phyloP scores from a whole-genome alignment of 2,329 filamentous ascomycete species.

The Penicillium rolfsii region DNA sequence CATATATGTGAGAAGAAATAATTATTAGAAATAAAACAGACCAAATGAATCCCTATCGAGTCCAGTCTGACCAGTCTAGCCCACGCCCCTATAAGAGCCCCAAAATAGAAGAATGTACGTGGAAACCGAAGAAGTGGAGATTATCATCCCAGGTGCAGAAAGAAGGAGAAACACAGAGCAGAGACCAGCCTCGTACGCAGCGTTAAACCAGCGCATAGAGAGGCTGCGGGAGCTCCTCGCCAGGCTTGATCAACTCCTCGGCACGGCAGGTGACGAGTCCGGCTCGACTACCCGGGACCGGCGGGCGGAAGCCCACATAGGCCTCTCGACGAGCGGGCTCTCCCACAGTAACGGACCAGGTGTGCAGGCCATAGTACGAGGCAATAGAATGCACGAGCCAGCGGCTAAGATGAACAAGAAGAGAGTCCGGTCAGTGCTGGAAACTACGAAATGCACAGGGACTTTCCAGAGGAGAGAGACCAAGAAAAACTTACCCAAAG shows the following conservation, averaged over 20 bases:
- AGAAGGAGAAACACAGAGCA: background rate
- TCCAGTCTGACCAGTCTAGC: background rate
- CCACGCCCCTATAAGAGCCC: background rate
- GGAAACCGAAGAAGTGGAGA: background rate
- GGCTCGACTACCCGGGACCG: constrained; percentile 32
- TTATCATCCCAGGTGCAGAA: background rate
- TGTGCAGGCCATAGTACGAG: constrained; percentile 85
- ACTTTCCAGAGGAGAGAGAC: background rate
- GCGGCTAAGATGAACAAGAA: constrained; percentile 57
- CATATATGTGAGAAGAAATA: background rate
- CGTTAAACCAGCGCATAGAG: constrained; percentile 43
- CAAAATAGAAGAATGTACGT: background rate
- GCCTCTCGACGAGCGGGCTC: constrained; percentile 75
- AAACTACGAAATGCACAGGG: constrained; percentile 5
- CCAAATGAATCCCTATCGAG: background rate
- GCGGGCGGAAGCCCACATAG: constrained; percentile 70
- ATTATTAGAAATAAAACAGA: background rate
- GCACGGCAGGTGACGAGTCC: constrained; percentile 35
- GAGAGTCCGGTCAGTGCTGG: constrained; percentile 20
- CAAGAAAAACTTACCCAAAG: constrained; percentile 69
- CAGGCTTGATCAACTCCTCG: constrained; percentile 37
- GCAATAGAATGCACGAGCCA: constrained; percentile 94
- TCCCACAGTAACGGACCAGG: constrained; percentile 75
- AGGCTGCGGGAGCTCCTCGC: constrained; percentile 43
- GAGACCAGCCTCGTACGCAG: background rate